Base-by-base conservation (phyloP, 352 stramenopile genomes). In the Elongisporangium anandrum region DNA sequence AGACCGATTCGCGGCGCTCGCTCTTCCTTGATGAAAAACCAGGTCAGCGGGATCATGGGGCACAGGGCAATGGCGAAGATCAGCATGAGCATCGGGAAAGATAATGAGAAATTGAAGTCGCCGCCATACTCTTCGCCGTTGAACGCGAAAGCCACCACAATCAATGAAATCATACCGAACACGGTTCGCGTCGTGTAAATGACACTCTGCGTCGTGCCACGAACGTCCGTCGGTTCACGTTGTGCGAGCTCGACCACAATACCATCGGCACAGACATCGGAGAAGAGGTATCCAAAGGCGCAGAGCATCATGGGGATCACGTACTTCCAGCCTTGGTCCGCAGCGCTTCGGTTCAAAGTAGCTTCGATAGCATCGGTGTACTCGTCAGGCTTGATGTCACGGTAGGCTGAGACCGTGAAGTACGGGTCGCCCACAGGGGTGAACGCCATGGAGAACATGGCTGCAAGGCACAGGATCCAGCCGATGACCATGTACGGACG, bases 401-500 rank as follows among this genome's bases (percentile, higher is more conserved):
- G 68, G 34, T 72, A 72, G 0, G 13, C 10, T 3, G 70, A 34
- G 39, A 73, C 60, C 0, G 68, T 75, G 52, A 73, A 86, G 48
- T 86, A 86, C 6, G 76, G 76, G 2, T 56, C 54, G 3, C 64
- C 72, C 20, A 59, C 53, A 13, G 74, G 74, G 13, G 61, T 67
- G 5, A 66, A 38, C 9, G 60, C 72, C 72, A 85, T 83, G 21
- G 60, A 45, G 24, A 85, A 45, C 6, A 87, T 63, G 62, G 77
- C 77, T 16, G 51, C 47, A 2, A 81, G 19, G 20, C 63, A 58
- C 17, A 83, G 50, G 21, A 59, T 24, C 77, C 77, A 87, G 21
- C 75, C 77, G 16, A 87, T 63, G 24, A 85, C 26, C 68, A 88
- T 85, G 60, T 86, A 88, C 19, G 78, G 78, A 1, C 74, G 65